These are phyloP conservation scores for Suillus variegatus DNA, from an alignment of 768 basidiomycete species.

Conservation along the genomic window DNA sequence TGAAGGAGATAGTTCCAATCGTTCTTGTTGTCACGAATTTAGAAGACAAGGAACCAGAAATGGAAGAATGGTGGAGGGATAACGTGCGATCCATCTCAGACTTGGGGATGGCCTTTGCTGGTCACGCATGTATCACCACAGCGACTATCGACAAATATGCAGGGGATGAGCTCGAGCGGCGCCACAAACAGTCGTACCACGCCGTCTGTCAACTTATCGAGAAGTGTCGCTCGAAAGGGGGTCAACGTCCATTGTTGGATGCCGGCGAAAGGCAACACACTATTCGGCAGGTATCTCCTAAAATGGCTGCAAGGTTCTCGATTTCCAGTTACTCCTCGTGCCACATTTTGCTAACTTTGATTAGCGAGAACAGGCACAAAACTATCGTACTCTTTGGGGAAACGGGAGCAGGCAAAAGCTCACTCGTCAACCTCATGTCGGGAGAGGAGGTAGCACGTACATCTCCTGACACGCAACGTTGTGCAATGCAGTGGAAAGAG, in stretches of 20 bases:
- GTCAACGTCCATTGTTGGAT: background rate
- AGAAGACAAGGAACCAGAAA: conserved; percentile 34
- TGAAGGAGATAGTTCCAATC: conserved; percentile 31
- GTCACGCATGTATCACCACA: conserved; percentile 38
- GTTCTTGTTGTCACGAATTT: conserved; percentile 35
- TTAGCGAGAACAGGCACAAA: conserved; percentile 7
- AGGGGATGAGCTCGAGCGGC: background rate
- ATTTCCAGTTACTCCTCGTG: background rate
- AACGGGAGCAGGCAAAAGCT: conserved; percentile 42
- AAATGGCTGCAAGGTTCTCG: background rate
- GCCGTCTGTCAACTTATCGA: conserved; percentile 8
- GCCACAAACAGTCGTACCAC: conserved; percentile 10
- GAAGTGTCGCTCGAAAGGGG: background rate
- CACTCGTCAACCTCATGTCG: conserved; percentile 44
- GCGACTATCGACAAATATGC: background rate
- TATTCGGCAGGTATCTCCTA: background rate
- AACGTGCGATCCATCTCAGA: conserved; percentile 33
- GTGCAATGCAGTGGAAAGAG: conserved; percentile 34
- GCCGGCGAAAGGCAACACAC: background rate
- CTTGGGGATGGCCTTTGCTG: conserved; percentile 38
- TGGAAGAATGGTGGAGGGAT: conserved; percentile 41
- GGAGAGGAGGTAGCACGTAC: conserved; percentile 29
- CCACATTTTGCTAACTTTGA: background rate
- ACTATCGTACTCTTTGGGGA: conserved; percentile 35
- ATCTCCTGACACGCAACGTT: conserved; percentile 36